These are phyloP conservation scores for Talaromyces pinophilus DNA, from an alignment of 2,329 filamentous ascomycete species.

Conservation along the genomic window DNA sequence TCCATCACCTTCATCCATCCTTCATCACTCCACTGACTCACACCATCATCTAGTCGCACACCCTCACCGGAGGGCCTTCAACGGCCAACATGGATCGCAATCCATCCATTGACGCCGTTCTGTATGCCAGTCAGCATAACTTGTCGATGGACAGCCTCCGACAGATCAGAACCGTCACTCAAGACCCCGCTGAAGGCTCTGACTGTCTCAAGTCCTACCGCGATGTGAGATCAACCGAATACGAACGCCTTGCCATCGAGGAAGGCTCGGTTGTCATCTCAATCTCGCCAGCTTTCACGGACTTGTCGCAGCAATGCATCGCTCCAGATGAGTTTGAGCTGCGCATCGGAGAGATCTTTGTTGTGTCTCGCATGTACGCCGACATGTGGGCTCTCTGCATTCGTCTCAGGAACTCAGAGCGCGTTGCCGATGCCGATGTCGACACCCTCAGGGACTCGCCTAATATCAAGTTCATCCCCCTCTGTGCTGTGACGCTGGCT, in stretches of 20 bases:
- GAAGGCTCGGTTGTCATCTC: slow-evolving; percentile 36
- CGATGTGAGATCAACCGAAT: slow-evolving; percentile 30
- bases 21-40: slow-evolving; percentile 7
- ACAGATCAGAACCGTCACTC: slow-evolving; percentile 23
- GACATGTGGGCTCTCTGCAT: slow-evolving; percentile 40
- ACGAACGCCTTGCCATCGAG: slow-evolving; percentile 32
- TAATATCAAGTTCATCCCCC: slow-evolving; percentile 35
- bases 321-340: slow-evolving; percentile 34
- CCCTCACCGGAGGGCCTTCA: slow-evolving; percentile 6
- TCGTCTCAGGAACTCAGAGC: slow-evolving; percentile 29
- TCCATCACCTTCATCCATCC: slow-evolving; percentile 3
- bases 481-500: slow-evolving; percentile 37
- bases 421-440: slow-evolving; percentile 15
- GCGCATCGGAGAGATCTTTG: slow-evolving; percentile 32
- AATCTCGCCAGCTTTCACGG: slow-evolving; percentile 30
- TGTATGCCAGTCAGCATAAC: neutral
- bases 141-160: slow-evolving; percentile 17
- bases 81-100: neutral
- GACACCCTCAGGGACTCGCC: slow-evolving; percentile 16
- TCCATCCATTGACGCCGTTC: neutral
- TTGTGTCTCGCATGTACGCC: slow-evolving; percentile 36
- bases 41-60: slow-evolving; percentile 9
- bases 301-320: slow-evolving; percentile 25
- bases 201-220: slow-evolving; percentile 30
- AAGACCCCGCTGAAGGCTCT: slow-evolving; percentile 27